Evolutionary conservation across 2,329 filamentous ascomycete genomes (phyloP).

Genomic region (Aspergillus sp.): DNA sequence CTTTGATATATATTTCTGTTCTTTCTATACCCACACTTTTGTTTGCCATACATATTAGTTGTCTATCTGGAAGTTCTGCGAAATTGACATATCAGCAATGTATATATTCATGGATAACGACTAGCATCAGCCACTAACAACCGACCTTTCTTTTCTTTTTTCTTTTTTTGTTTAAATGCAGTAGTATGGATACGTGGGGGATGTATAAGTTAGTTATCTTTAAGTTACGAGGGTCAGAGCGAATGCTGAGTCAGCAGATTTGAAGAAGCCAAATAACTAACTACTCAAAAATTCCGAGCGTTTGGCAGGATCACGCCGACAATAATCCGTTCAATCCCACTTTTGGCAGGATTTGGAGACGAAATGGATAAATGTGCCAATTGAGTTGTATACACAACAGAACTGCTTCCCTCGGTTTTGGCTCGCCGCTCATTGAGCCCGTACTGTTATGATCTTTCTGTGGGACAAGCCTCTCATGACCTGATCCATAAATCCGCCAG

Average conservation of each 20-base stretch:
- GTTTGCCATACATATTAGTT: background rate
- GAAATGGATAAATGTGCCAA: background rate
- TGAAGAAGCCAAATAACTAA: slow-evolving; percentile 4
- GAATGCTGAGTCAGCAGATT: slow-evolving; percentile 4
- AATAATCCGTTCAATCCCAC: background rate
- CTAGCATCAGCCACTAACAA: background rate
- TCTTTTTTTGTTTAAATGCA: background rate
- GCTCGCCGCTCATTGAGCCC: background rate
- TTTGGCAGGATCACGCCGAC: background rate
- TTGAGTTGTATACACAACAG: background rate
- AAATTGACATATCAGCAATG: background rate
- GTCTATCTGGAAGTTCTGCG: background rate
- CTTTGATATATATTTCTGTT: background rate
- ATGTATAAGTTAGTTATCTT: too few relatives aligned
- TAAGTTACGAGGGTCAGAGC: too few relatives aligned
- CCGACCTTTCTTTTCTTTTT: background rate
- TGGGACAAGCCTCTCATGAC: background rate
- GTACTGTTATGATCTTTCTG: background rate
- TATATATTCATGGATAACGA: slow-evolving; percentile 3
- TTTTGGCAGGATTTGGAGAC: background rate
- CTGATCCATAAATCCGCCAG: background rate
- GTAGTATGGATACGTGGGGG: background rate
- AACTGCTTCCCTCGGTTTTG: background rate
- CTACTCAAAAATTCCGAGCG: background rate
- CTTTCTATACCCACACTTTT: background rate